These are phyloP conservation scores for Spizellomyces punctatus DNA, from an alignment of 192 early-diverging fungal species.

Conservation along the genomic window DNA sequence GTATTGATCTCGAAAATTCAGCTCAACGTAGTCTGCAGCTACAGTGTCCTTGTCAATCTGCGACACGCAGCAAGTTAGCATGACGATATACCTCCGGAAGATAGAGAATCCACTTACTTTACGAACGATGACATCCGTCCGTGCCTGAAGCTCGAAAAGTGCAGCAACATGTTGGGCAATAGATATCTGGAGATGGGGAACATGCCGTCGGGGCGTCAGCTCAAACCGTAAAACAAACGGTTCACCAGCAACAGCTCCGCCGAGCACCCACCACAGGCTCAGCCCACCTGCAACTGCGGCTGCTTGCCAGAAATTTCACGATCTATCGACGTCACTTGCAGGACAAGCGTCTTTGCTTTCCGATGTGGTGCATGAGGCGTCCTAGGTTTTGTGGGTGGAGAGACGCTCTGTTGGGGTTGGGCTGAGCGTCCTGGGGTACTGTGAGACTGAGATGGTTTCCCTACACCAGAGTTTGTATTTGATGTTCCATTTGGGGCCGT, in stretches of 20 bases:
- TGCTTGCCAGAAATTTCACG: slow-evolving; percentile 49
- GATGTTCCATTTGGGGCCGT: not conserved
- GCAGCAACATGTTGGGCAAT: slow-evolving; percentile 69
- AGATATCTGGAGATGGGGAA: slow-evolving; percentile 54
- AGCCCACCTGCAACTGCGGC: slow-evolving; percentile 60
- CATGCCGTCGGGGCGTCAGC: too few species aligned
- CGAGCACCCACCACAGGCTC: not conserved
- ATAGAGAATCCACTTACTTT: slow-evolving; percentile 43
- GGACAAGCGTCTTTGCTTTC: slow-evolving; percentile 44
- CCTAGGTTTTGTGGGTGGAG: not conserved
- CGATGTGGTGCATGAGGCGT: not conserved
- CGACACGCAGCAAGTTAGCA: not conserved
- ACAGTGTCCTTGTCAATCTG: slow-evolving; percentile 70
- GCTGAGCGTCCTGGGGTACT: not conserved
- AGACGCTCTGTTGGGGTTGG: not conserved
- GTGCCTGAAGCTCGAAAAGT: slow-evolving; percentile 60
- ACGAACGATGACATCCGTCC: slow-evolving; percentile 64
- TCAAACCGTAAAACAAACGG: too few species aligned
- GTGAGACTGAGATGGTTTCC: not conserved
- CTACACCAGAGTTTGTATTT: not conserved
- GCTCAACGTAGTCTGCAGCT: slow-evolving; percentile 79
- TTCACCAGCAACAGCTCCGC: too few species aligned
- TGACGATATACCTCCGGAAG: not conserved
- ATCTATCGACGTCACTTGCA: slow-evolving; percentile 56
- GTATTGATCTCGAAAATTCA: slow-evolving; percentile 89